These are phyloP conservation scores for Suhomyces ambrosiae DNA, from an alignment of 1,139 yeast species.

Conservation along the genomic window DNA sequence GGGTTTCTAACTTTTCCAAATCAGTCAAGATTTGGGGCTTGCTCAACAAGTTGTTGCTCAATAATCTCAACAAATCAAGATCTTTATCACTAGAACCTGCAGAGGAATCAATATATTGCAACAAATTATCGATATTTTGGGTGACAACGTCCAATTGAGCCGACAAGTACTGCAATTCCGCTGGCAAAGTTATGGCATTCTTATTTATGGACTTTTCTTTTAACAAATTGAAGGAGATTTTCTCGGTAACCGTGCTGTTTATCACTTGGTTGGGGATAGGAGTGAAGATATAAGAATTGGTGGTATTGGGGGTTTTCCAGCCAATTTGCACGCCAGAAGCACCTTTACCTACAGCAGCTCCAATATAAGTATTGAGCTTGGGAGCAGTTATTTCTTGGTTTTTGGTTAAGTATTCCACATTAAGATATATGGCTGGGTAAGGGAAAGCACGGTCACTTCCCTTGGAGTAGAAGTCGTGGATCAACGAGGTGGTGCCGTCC, in stretches of 20 bases:
- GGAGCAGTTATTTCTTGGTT: conserved; percentile 42
- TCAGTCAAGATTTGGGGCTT: conserved; percentile 62
- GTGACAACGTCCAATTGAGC: conserved; percentile 59
- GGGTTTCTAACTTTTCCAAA: conserved; percentile 56
- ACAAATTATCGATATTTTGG: conserved; percentile 51
- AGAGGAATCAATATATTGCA: conserved; percentile 51
- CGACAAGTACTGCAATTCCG: conserved; percentile 47
- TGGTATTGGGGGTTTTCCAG: conserved; percentile 36
- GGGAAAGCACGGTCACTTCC: conserved; percentile 71
- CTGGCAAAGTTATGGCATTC: conserved; percentile 21
- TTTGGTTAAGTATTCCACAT: conserved; percentile 46
- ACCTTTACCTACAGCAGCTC: conserved; percentile 70
- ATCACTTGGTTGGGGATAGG: conserved; percentile 73
- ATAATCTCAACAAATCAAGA: conserved; percentile 62
- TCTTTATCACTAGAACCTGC: conserved; percentile 47
- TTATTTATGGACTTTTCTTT: conserved; percentile 24
- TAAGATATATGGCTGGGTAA: conserved; percentile 77
- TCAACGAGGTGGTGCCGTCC: conserved; percentile 76
- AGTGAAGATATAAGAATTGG: conserved; percentile 68
- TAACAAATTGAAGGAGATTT: conserved; percentile 52
- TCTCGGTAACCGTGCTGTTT: conserved; percentile 61
- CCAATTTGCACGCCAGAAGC: conserved; percentile 51
- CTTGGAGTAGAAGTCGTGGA: conserved; percentile 81
- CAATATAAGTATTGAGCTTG: conserved; percentile 66
- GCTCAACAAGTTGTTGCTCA: conserved; percentile 62